phyloP scores from a whole-genome alignment of 805 yeast genomes.

The Priceomyces melissophilus region DNA sequence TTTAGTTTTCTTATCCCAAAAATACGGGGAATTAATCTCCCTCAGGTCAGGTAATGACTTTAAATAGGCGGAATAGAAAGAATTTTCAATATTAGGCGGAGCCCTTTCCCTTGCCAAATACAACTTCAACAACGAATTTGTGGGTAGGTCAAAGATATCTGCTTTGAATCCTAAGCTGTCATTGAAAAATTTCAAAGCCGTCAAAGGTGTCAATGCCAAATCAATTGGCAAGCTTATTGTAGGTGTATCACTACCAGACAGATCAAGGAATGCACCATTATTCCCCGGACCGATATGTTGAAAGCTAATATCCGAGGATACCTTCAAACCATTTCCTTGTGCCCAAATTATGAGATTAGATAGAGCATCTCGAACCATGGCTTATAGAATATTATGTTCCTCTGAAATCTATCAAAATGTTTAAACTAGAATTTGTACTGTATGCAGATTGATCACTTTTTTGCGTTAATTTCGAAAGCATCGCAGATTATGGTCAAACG shows the following conservation, averaged over 20 bases:
- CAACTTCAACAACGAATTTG: conserved; percentile 33
- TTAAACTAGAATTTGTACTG: background rate
- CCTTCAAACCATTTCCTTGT: conserved; percentile 22
- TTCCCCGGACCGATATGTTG: conserved; percentile 16
- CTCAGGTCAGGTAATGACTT: conserved; percentile 32
- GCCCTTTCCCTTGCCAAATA: conserved; percentile 30
- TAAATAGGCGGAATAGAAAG: conserved; percentile 28
- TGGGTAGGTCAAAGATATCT: conserved; percentile 11
- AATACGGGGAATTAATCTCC: conserved; percentile 58
- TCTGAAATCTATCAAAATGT: background rate
- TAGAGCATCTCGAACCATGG: background rate
- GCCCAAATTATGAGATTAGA: conserved; percentile 29
- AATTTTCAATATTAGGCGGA: conserved; percentile 7
- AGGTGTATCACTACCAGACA: conserved; percentile 4
- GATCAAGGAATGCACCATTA: conserved; percentile 22
- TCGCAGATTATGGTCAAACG: too few relatives aligned
- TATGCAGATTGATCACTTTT: background rate
- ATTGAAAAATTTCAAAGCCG: conserved; percentile 21
- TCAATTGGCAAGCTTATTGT: conserved; percentile 18
- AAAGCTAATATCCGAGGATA: conserved; percentile 22
- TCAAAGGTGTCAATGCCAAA: conserved; percentile 18
- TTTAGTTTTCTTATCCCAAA: conserved; percentile 57
- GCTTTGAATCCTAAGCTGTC: conserved; percentile 3
- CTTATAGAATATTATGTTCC: background rate
- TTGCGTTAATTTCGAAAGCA: too few relatives aligned